phyloP scores from a whole-genome alignment of 2,329 filamentous ascomycete genomes.

The Colletotrichum tabaci region DNA sequence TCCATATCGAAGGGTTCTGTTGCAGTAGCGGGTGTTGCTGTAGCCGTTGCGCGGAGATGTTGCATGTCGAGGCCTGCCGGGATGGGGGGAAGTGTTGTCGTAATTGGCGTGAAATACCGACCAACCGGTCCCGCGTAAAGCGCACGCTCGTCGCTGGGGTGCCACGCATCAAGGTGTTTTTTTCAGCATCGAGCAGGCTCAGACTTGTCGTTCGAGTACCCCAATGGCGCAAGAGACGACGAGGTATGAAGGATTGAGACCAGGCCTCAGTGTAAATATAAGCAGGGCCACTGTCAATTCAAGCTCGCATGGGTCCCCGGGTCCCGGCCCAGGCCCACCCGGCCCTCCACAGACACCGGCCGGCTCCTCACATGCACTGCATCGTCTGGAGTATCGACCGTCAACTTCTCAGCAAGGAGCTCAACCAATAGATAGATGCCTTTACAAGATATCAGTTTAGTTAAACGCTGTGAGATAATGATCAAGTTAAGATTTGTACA shows the following conservation, averaged over 20 bases:
- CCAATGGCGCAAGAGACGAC: not conserved
- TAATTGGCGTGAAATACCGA: conserved; percentile 29
- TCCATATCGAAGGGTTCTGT: not conserved
- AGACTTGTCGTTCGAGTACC: conserved; percentile 5
- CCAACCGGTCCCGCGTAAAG: conserved; percentile 30
- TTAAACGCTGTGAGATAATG: not conserved
- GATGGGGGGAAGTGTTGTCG: conserved; percentile 10
- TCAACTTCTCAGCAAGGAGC: not conserved
- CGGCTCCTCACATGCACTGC: not conserved
- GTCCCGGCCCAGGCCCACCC: too few relatives aligned
- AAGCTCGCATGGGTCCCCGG: not conserved
- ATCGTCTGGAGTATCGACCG: not conserved
- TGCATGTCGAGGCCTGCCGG: not conserved
- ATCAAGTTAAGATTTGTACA: not conserved
- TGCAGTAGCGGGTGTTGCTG: not conserved
- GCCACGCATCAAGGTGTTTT: conserved; percentile 38
- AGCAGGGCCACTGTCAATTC: not conserved
- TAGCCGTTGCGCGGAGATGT: not conserved
- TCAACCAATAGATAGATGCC: not conserved
- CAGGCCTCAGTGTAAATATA: not conserved
- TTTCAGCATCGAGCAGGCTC: conserved; percentile 32
- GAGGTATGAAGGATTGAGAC: not conserved
- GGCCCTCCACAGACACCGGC: too few relatives aligned
- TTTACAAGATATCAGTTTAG: too few relatives aligned
- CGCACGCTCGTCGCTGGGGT: conserved; percentile 32